phyloP scores from a whole-genome alignment of 2,329 filamentous ascomycete genomes.

The Chrysosporium keratinophilum region DNA sequence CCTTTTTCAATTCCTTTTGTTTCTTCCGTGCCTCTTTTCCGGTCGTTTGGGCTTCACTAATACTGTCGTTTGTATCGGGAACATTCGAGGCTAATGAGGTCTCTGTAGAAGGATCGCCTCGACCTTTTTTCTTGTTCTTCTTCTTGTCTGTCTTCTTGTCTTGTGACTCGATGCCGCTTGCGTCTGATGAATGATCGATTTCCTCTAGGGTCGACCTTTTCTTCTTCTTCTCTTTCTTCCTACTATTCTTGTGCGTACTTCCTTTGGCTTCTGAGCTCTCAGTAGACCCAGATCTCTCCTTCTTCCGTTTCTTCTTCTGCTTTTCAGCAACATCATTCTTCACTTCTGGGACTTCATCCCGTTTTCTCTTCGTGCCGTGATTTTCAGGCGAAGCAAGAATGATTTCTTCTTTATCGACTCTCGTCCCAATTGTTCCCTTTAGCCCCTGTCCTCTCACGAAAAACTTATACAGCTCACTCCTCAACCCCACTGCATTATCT shows the following conservation, averaged over 20 bases:
- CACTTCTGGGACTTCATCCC: conserved; percentile 19
- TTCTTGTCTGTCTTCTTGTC: conserved; percentile 7
- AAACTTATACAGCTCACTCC: conserved; percentile 58
- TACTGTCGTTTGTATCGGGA: conserved; percentile 1
- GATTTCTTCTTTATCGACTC: background rate
- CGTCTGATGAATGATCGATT: background rate
- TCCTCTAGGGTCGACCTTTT: background rate
- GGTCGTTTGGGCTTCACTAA: conserved; percentile 15
- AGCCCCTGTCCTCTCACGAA: conserved; percentile 77
- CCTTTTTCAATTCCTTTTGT: conserved; percentile 15
- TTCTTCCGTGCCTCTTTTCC: conserved; percentile 12
- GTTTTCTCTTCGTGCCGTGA: conserved; percentile 29
- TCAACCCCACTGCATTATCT: conserved; percentile 36
- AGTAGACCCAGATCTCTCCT: conserved; percentile 14
- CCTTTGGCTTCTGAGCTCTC: background rate
- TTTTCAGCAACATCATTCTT: conserved; percentile 18
- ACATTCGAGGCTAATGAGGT: conserved; percentile 14
- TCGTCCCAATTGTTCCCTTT: conserved; percentile 50
- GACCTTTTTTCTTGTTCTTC: conserved; percentile 16
- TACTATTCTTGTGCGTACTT: background rate
- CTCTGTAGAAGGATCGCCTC: conserved; percentile 11
- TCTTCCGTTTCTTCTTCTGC: conserved; percentile 21
- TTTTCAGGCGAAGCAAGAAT: background rate
- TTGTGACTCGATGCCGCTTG: conserved; percentile 6
- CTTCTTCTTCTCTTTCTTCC: conserved; percentile 17